Base-by-base conservation (phyloP, 116 monocot genomes). In the Trichopus zeylanicus region DNA sequence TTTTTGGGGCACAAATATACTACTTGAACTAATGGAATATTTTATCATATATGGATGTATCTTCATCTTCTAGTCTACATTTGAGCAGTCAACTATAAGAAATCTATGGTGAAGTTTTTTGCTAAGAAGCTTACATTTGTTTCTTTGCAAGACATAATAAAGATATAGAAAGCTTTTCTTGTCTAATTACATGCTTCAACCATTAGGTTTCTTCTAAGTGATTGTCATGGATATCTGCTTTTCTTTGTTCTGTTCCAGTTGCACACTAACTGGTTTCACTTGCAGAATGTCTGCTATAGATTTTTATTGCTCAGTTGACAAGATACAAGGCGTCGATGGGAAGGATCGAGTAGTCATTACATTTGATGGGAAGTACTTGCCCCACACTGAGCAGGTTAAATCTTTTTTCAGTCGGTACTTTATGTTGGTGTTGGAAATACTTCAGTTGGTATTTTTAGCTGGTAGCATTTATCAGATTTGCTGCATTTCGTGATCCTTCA, bases 271-370 rank as follows among this genome's bases (percentile, higher is more conserved):
- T 42, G 3, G 13, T 42, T 42, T n/a, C 12, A 49, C 7, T 49
- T 9, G 7, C 65, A 93, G 93, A 34, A 88, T 93, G 93, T 93
- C 93, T 53, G 93, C 82, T 34, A 93, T 93, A 68, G 93, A 93
- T 64, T 93, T 93, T 65, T 88, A 70, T 60, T 93, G 93, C 63
- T 88, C 93, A 5, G 89, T 93, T 26, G 85, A 93, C 62, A 93
- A 93, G 70, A 67, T 88, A 46, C 34, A 93, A 74, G 89, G 89
- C 38, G 80, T 70, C 59, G 93, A 93, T 66, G 93, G 80, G 27
- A 93, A 93, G 39, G 85, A 85, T 25, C 89, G 93, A 46, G 93
- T 93, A 4, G 89, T 93, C 54, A 29, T 93, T 62, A 93, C 93
- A 35, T 85, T 93, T 56, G 93, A 93, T 56, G 93, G 93, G 65